Conservation (phyloP, 106 monocot genomes). For the Triglochin maritima region DNA sequence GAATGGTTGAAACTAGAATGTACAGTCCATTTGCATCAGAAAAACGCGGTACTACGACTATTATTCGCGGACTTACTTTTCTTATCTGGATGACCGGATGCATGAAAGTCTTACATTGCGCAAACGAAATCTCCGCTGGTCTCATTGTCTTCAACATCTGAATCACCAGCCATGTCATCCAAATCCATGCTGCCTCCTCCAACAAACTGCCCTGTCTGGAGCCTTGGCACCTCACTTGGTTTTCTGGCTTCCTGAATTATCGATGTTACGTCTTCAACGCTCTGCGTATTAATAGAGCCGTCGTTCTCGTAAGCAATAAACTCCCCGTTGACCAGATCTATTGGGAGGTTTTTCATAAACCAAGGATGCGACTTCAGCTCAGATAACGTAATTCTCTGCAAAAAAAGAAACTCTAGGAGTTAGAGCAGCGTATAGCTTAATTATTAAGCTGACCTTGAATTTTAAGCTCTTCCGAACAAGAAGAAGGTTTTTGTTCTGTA, state of each 20-base stretch:
- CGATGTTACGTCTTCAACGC: conserved; percentile 49
- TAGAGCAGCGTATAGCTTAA: no score
- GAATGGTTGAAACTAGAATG: no score
- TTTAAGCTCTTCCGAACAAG: no score
- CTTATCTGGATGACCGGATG: no score
- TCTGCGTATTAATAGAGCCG: conserved; percentile 30
- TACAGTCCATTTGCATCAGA: no score
- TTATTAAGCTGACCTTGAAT: no score
- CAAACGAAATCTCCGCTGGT: conserved; percentile 75
- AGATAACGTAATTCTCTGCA: conserved; percentile 76
- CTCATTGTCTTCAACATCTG: conserved; percentile 40
- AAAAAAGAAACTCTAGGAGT: neutral
- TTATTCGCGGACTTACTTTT: no score
- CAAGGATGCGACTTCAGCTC: conserved; percentile 77
- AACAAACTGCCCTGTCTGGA: conserved; percentile 17
- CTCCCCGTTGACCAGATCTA: conserved; percentile 33
- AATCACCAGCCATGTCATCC: conserved; percentile 27
- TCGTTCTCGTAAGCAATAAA: conserved; percentile 5
- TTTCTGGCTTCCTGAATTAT: conserved; percentile 70
- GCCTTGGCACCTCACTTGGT: conserved; percentile 19
- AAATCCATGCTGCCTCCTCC: conserved; percentile 46
- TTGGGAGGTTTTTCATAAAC: conserved; percentile 81
- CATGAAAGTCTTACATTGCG: conserved; percentile 15
- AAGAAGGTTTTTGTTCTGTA: no score
- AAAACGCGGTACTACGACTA: no score